Evolutionary conservation across 2,329 filamentous ascomycete species (phyloP), one percentile per base, ranked within the genome.

Genomic region (Colletotrichum sp.): DNA sequence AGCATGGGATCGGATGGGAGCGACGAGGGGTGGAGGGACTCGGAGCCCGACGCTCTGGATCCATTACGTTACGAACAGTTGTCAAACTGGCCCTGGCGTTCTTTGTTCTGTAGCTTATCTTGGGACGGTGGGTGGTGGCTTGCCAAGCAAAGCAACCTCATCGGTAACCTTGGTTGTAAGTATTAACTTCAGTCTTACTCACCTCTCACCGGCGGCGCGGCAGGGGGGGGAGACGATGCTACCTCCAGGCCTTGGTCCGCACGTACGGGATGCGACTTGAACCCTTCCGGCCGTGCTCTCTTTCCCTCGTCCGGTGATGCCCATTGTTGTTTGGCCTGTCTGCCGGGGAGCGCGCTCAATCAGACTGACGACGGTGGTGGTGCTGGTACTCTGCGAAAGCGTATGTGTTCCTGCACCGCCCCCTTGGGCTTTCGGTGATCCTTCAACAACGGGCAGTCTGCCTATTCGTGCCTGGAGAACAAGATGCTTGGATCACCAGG

Each of bases 31-130:
- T 8, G 30, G 8, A 21, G 9, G 21, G 26, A 34, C 15, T 28
- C 24, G 34, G 36, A 26, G 34, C 73, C 73, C 73, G 70, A 30
- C 64, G 36, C 72, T 58, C 75, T 77, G 72, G 72, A 76, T 75
- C 64, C 43, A 72, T 76, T 76, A 76, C 72, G 72, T 76, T 76
- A 77, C 68, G 48, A 55, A 68, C 61, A 72, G 28, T 24, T 66
- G 68, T 76, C 68, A 72, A 58, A 52, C 21, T 38, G 34, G 58
- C 32, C 18, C 62, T 52, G 56, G 32, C 30, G n/a, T 8, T 24
- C 30, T 26, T 21, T 58, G 60, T 18, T 56, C 18, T 15, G 16
- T 36, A 66, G 43, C 43, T 70, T 48, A 71, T 76, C 67, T 66
- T 43, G 24, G 36, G 32, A 32, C 38, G 55, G 58, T 43, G 30